Evolutionary conservation across 2,329 filamentous ascomycete genomes (phyloP).

Genomic region (Pyrenophora teres): DNA sequence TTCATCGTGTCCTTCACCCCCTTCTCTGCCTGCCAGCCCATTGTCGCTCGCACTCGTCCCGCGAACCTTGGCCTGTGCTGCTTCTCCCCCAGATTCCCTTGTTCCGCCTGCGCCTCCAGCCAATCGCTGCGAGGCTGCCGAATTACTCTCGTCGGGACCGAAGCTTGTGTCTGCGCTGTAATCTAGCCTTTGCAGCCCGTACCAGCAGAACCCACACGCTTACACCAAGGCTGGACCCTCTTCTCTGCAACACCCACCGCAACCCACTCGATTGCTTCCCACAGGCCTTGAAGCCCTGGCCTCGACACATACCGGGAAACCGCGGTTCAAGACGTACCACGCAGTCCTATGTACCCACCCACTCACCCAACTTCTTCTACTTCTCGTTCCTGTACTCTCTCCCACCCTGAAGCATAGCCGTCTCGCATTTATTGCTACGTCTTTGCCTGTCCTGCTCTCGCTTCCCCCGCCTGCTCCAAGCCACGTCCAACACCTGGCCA

Average conservation of each 20-base stretch:
- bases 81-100: constrained; percentile 18
- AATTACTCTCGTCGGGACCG: constrained; percentile 30
- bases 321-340: constrained; percentile 19
- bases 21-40: too few species aligned
- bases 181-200: constrained; percentile 28
- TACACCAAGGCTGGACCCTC: constrained; percentile 22
- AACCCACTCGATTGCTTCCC: constrained; percentile 14
- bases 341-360: constrained; percentile 19
- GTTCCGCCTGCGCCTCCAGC: constrained; percentile 14
- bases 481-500: constrained; percentile 17
- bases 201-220: constrained; percentile 19
- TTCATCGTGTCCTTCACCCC: background rate
- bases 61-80: constrained; percentile 21
- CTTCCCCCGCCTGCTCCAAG: constrained; percentile 10
- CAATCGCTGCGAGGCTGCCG: constrained; percentile 36
- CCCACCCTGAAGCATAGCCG: constrained; percentile 10
- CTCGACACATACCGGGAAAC: constrained; percentile 16
- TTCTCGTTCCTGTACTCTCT: constrained; percentile 15
- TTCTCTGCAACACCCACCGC: constrained; percentile 10
- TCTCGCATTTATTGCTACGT: constrained; percentile 10
- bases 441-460: constrained; percentile 10
- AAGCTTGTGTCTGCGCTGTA: constrained; percentile 36
- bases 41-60: constrained; percentile 9
- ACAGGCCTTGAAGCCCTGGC: constrained; percentile 8
- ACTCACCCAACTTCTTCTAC: constrained; percentile 15